These are phyloP conservation scores for Mycena polygramma DNA, from an alignment of 768 basidiomycete species.

Conservation along the genomic window DNA sequence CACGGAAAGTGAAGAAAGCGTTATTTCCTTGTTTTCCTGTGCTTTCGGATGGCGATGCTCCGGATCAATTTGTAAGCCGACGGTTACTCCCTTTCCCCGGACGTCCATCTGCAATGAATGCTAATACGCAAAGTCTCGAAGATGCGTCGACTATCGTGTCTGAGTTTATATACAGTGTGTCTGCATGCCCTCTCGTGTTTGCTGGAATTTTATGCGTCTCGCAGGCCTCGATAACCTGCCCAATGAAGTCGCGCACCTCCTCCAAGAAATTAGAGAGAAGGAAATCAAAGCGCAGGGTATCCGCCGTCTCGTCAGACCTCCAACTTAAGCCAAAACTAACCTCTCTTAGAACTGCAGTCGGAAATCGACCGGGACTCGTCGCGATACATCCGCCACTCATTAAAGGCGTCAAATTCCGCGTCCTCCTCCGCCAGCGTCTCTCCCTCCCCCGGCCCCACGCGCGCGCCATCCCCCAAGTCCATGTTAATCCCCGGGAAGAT, in stretches of 20 bases:
- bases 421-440: constrained; percentile 38
- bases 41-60: no score
- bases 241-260: constrained; percentile 63
- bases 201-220: constrained; percentile 11
- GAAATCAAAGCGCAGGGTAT: constrained; percentile 60
- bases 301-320: background rate
- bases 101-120: constrained; percentile 36
- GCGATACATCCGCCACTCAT: constrained; percentile 63
- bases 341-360: constrained; percentile 57
- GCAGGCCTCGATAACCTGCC: constrained; percentile 69
- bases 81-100: no score
- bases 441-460: constrained; percentile 45
- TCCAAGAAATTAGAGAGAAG: constrained; percentile 64
- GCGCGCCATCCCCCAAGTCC: constrained; percentile 55
- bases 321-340: background rate
- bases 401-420: constrained; percentile 46
- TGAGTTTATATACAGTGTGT: constrained; percentile 68
- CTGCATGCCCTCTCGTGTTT: background rate
- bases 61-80: no score
- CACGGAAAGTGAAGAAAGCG: no score
- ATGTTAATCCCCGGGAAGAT: constrained; percentile 57
- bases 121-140: constrained; percentile 60
- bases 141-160: constrained; percentile 67
- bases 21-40: no score
- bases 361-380: constrained; percentile 64